Evolutionary conservation across 257 asterid species (phyloP).

Genomic region (Orobanche coerulescens): DNA sequence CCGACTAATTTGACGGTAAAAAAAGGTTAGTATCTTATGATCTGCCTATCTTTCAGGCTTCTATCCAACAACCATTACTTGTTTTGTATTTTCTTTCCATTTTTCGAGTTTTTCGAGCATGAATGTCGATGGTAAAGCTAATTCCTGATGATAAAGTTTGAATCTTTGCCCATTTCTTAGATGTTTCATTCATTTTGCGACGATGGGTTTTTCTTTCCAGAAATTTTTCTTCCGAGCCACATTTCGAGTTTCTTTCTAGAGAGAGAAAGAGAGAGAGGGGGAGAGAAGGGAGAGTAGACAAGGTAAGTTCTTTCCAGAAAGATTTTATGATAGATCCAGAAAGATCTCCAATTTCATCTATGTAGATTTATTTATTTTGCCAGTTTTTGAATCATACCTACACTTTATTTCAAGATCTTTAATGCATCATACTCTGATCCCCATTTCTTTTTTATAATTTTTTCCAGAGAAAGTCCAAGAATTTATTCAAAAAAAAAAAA

Average conservation of each 20-base stretch:
- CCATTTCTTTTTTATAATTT: background rate
- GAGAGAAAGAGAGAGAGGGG: constrained; percentile 18
- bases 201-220: constrained; percentile 22
- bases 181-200: background rate
- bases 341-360: constrained; percentile 3
- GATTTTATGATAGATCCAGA: background rate
- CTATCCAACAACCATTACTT: background rate
- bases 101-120: constrained; percentile 8
- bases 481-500: background rate
- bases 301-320: too few species aligned
- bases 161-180: constrained; percentile 13
- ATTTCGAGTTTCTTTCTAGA: constrained; percentile 14
- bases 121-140: constrained; percentile 13
- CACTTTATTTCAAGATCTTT: constrained; percentile 3
- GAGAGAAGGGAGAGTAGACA: background rate
- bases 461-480: constrained; percentile 20
- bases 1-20: constrained; percentile 6
- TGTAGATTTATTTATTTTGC: constrained; percentile 15
- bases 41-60: constrained; percentile 9
- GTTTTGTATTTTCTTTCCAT: background rate
- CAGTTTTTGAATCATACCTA: background rate
- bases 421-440: constrained; percentile 1
- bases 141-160: constrained; percentile 10
- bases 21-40: constrained; percentile 17
- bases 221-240: constrained; percentile 22